Percentiles rank a stretch among this genome's conserved stretches.
Conservation (phyloP, 371 early-diverging fungal species). For the Mortierella sp. region DNA sequence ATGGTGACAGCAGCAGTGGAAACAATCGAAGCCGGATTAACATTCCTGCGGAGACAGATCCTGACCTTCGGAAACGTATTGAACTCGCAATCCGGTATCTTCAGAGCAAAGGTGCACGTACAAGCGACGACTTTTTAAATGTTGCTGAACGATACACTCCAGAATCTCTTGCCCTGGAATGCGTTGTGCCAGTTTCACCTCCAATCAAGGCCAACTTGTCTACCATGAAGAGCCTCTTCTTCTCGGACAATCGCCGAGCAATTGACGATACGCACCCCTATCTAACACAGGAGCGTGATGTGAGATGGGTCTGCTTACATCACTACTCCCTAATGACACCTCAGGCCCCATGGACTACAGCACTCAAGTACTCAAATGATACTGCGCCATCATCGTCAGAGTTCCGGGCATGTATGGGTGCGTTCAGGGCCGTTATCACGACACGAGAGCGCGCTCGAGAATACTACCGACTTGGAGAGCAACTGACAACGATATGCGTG, state of each 20-base stretch:
- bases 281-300: slow-evolving; percentile 18
- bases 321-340: slow-evolving; percentile 22
- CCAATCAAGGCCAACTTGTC: slow-evolving; percentile 7
- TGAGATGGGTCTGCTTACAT: slow-evolving; percentile 24
- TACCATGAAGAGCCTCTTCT: not conserved
- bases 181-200: not conserved
- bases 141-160: not conserved
- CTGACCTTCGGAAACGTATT: slow-evolving; percentile 6
- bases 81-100: slow-evolving; percentile 16
- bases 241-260: slow-evolving; percentile 6
- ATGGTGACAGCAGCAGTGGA: too few relatives aligned
- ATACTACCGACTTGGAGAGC: slow-evolving; percentile 26
- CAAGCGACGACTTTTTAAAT: not conserved
- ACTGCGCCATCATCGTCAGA: slow-evolving; percentile 13
- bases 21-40: not conserved
- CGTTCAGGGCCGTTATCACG: slow-evolving; percentile 24
- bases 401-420: slow-evolving; percentile 19
- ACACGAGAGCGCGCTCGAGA: slow-evolving; percentile 16
- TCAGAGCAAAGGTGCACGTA: not conserved
- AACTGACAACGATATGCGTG: slow-evolving; percentile 15
- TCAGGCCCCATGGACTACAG: slow-evolving; percentile 1
- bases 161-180: not conserved
- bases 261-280: slow-evolving; percentile 12
- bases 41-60: slow-evolving; percentile 10
- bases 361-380: slow-evolving; percentile 12